phyloP scores from a whole-genome alignment of 75 land plant species.

The Selaginella tamariscina region DNA sequence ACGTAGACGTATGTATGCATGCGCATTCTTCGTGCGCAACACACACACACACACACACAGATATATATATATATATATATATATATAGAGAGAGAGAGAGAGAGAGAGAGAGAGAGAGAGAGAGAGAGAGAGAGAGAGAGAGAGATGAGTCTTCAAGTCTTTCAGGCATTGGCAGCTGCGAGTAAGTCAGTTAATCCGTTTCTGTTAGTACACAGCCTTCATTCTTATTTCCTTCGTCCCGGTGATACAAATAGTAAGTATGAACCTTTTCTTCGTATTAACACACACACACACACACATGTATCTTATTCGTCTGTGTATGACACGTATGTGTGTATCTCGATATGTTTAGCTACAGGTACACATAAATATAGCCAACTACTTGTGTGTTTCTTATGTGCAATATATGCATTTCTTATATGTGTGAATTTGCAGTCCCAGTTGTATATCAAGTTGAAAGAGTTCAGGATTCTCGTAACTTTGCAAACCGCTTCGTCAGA shows the following conservation, averaged over 20 bases:
- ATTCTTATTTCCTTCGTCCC: background rate
- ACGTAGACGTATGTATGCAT: too few species aligned
- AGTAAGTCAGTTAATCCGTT: background rate
- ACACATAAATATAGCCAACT: background rate
- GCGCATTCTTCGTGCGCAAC: too few species aligned
- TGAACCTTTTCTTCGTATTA: background rate
- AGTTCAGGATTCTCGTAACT: background rate
- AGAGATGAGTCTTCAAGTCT: too few species aligned
- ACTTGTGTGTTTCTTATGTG: background rate
- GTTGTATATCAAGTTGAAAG: background rate
- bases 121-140: too few species aligned
- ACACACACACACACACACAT: too few species aligned
- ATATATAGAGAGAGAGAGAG: too few species aligned
- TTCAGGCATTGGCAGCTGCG: background rate
- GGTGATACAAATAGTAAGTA: background rate
- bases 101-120: too few species aligned
- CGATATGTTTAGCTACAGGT: too few species aligned
- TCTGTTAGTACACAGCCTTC: background rate
- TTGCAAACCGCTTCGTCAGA: background rate
- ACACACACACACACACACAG: too few species aligned
- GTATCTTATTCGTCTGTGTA: too few species aligned
- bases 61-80: too few species aligned
- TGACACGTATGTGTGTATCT: too few species aligned
- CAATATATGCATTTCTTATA: background rate
- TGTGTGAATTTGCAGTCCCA: conserved; percentile 4